Percentiles rank a stretch among this genome's conserved stretches.
Conservation (phyloP, 345 rosid genomes). For the Clausena lansium region DNA sequence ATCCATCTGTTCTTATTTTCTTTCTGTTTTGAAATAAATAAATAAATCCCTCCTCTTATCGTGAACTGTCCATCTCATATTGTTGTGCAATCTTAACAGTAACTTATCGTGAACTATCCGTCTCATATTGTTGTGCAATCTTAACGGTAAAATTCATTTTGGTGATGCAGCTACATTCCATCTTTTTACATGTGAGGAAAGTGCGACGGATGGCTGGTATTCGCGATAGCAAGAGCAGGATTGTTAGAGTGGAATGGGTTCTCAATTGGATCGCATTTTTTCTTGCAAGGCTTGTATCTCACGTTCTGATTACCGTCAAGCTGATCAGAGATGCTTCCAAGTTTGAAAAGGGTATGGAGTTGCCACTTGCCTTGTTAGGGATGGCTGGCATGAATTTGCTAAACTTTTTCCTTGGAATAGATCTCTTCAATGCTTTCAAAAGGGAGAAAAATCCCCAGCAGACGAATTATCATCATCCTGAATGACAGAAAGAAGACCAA, state of each 20-base stretch:
- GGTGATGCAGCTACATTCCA: slow-evolving; percentile 68
- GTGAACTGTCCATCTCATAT: background rate
- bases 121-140: background rate
- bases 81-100: background rate
- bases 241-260: slow-evolving; percentile 74
- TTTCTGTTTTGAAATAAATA: background rate
- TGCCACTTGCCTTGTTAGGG: slow-evolving; percentile 80
- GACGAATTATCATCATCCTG: slow-evolving; percentile 19
- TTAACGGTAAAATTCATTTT: slow-evolving; percentile 5
- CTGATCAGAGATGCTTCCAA: slow-evolving; percentile 63
- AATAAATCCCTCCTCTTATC: background rate
- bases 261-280: slow-evolving; percentile 67
- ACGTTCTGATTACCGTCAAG: slow-evolving; percentile 67
- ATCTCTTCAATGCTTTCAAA: slow-evolving; percentile 67
- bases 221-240: slow-evolving; percentile 54
- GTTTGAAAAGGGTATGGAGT: slow-evolving; percentile 71
- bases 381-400: slow-evolving; percentile 89
- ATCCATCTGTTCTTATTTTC: background rate
- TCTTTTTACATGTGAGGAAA: slow-evolving; percentile 83
- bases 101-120: background rate
- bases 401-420: slow-evolving; percentile 66
- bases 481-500: slow-evolving; percentile 1
- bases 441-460: slow-evolving; percentile 48
- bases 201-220: slow-evolving; percentile 84
- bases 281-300: slow-evolving; percentile 56